Percentiles rank a stretch among this genome's conserved stretches.
Evolutionary conservation across 352 stramenopile genomes (phyloP).

Genomic region (Globisporangium ultimum): DNA sequence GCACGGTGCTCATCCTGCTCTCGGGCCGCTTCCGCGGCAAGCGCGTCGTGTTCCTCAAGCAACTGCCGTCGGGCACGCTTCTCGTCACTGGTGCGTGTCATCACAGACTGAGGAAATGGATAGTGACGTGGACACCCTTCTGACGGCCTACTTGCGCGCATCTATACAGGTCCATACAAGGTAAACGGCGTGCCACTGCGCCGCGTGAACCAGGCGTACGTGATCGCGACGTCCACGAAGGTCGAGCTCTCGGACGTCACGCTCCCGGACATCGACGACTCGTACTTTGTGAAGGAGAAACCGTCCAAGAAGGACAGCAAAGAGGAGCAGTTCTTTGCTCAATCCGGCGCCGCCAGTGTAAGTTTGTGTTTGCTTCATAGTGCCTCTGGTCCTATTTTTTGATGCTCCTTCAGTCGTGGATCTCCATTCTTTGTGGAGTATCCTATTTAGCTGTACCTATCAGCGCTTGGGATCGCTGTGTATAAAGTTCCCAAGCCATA

Average conservation of each 20-base stretch:
- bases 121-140: too few species aligned
- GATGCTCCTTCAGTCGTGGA: neutral
- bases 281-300: slow-evolving; percentile 96
- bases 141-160: neutral
- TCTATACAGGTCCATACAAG: slow-evolving; percentile 94
- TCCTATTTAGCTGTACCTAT: slow-evolving; percentile 18
- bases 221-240: slow-evolving; percentile 98
- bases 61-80: slow-evolving; percentile 95
- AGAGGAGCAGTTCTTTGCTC: slow-evolving; percentile 98
- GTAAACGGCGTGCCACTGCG: slow-evolving; percentile 98
- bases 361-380: neutral
- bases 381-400: neutral
- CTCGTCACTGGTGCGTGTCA: slow-evolving; percentile 90
- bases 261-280: slow-evolving; percentile 94
- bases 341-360: slow-evolving; percentile 77
- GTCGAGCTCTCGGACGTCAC: slow-evolving; percentile 92
- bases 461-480: slow-evolving; percentile 91
- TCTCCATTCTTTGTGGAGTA: too few species aligned
- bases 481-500: slow-evolving; percentile 73
- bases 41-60: slow-evolving; percentile 98
- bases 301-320: slow-evolving; percentile 86
- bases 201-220: slow-evolving; percentile 98
- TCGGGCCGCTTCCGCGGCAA: slow-evolving; percentile 97
- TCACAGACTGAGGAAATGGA: neutral
- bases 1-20: slow-evolving; percentile 98